Conservation (phyloP, 352 stramenopile species). For the Phytophthora sp. region DNA sequence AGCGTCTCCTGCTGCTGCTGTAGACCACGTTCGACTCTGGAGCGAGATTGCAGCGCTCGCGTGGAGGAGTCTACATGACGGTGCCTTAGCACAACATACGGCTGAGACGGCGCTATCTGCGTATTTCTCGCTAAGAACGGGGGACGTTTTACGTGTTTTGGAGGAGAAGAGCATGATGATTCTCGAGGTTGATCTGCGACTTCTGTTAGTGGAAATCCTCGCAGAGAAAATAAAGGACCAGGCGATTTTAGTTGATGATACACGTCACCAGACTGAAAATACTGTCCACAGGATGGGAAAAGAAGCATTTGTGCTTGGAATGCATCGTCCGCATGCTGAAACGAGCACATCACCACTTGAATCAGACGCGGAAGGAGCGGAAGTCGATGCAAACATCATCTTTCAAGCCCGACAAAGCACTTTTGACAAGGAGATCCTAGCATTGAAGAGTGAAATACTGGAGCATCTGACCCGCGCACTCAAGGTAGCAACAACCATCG, state of each 20-base stretch:
- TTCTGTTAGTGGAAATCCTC: constrained; percentile 59
- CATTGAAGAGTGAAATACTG: constrained; percentile 61
- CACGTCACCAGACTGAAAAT: constrained; percentile 9
- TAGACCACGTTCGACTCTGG: constrained; percentile 47
- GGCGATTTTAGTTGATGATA: constrained; percentile 16
- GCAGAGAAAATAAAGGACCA: constrained; percentile 45
- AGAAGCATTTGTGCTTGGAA: constrained; percentile 45
- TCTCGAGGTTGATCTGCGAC: constrained; percentile 59
- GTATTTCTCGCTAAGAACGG: constrained; percentile 41
- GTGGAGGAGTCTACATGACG: constrained; percentile 54
- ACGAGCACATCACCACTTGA: background rate
- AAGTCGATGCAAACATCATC: constrained; percentile 9
- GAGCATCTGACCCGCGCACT: constrained; percentile 44
- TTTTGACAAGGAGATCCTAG: constrained; percentile 26
- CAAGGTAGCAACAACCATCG: constrained; percentile 44
- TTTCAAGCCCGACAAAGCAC: constrained; percentile 8
- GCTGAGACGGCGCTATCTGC: constrained; percentile 38
- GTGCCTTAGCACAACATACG: constrained; percentile 33
- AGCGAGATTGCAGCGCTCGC: constrained; percentile 50
- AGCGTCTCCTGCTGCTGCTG: background rate
- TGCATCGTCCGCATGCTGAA: constrained; percentile 29
- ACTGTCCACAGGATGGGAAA: constrained; percentile 25
- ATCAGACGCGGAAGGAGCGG: background rate
- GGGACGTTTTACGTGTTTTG: constrained; percentile 20
- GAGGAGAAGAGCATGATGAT: constrained; percentile 58